Conservation (phyloP, 2,329 filamentous ascomycete genomes). For the Apiospora sp. region DNA sequence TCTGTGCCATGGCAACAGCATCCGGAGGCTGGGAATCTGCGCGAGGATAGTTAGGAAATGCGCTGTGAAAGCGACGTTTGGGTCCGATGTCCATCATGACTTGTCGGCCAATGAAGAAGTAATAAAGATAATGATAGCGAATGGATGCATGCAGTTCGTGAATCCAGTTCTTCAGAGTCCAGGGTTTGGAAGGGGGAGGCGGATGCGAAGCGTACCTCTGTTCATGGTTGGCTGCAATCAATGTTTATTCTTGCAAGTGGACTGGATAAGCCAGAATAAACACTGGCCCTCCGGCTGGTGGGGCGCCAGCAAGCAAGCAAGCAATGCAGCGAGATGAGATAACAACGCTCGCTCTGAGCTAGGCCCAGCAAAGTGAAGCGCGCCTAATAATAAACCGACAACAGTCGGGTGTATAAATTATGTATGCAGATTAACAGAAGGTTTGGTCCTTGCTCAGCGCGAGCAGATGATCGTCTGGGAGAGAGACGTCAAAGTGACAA, state of each 20-base stretch:
- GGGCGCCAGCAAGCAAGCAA: conserved; percentile 24
- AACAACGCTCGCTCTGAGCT: conserved; percentile 19
- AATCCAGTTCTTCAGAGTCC: background rate
- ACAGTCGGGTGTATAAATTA: background rate
- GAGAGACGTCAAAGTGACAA: conserved; percentile 19
- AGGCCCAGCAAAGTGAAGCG: conserved; percentile 14
- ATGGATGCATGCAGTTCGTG: conserved; percentile 20
- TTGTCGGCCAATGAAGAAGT: conserved; percentile 3
- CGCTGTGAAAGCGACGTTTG: conserved; percentile 17
- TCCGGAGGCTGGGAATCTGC: conserved; percentile 42
- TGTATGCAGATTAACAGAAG: background rate
- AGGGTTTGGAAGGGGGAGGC: conserved; percentile 16
- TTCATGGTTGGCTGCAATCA: conserved; percentile 27
- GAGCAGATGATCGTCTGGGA: conserved; percentile 13
- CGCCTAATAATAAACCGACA: background rate
- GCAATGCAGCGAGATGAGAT: conserved; percentile 21
- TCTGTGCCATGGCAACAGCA: conserved; percentile 45
- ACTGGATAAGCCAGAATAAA: conserved; percentile 26
- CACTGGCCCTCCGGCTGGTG: conserved; percentile 27
- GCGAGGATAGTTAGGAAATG: conserved; percentile 30
- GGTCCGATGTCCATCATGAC: conserved; percentile 19
- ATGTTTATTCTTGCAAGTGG: conserved; percentile 27
- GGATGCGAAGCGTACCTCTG: conserved; percentile 26
- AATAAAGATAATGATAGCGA: background rate
- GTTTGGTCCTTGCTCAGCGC: conserved; percentile 11